A percentile compares a stretch with the other conserved stretches of the same genome.
phyloP scores from a whole-genome alignment of 2,329 filamentous ascomycete species.

The Sporothrix phasma region DNA sequence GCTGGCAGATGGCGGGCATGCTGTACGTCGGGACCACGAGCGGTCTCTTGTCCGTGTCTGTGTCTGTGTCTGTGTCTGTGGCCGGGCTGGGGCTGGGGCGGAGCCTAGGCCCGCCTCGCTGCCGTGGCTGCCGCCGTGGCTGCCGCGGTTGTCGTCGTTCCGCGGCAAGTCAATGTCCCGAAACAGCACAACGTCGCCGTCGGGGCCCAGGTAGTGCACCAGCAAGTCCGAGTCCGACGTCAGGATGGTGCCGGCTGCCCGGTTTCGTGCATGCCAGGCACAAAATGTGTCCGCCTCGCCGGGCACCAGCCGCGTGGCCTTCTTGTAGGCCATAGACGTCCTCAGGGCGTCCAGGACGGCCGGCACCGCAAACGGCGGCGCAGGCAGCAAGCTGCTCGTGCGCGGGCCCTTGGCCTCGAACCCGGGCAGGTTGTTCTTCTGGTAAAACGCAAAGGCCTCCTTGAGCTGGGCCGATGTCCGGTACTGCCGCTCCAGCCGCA shows the following conservation, averaged over 20 bases:
- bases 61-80: too few species aligned
- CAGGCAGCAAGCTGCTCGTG: slow-evolving; percentile 26
- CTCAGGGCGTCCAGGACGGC: slow-evolving; percentile 62
- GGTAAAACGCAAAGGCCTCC: slow-evolving; percentile 32
- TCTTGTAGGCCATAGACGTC: slow-evolving; percentile 32
- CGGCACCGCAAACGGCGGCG: slow-evolving; percentile 63
- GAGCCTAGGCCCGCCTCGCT: neutral
- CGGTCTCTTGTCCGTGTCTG: neutral
- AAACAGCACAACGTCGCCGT: slow-evolving; percentile 58
- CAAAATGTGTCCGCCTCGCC: slow-evolving; percentile 82
- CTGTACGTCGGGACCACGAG: neutral
- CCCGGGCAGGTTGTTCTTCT: slow-evolving; percentile 12
- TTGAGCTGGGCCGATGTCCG: slow-evolving; percentile 48
- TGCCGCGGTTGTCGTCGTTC: too few species aligned
- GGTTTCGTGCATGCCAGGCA: slow-evolving; percentile 49
- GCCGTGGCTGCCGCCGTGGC: neutral
- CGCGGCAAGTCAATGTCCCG: slow-evolving; percentile 43
- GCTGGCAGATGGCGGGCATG: slow-evolving; percentile 19
- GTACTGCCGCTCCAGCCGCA: slow-evolving; percentile 51
- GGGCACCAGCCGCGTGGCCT: slow-evolving; percentile 51
- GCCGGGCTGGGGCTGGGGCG: too few species aligned
- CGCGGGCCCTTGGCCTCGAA: slow-evolving; percentile 11
- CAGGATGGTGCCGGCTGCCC: slow-evolving; percentile 45
- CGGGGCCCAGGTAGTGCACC: slow-evolving; percentile 55
- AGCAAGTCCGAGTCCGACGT: slow-evolving; percentile 85